phyloP scores from a whole-genome alignment of 495 filamentous ascomycete genomes.

The Parathielavia appendiculata region DNA sequence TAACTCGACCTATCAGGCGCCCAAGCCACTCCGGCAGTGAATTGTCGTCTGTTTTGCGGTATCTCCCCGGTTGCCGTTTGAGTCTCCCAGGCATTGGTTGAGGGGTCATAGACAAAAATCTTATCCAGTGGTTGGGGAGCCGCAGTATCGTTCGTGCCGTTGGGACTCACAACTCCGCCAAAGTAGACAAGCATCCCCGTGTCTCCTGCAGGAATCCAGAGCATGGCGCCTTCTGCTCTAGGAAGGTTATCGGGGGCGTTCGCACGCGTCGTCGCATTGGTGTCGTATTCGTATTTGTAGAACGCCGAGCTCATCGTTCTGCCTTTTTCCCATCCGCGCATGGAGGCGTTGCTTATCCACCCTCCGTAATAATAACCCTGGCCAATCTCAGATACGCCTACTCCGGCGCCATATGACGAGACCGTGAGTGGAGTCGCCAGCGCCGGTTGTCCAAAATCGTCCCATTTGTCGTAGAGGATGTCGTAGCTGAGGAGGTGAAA shows the following conservation, averaged over 20 bases:
- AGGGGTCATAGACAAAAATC: too few species aligned
- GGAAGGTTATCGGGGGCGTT: background rate
- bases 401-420: constrained; percentile 1
- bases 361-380: constrained; percentile 3
- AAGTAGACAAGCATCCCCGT: background rate
- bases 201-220: constrained; percentile 1
- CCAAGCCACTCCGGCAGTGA: too few species aligned
- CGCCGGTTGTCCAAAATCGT: background rate
- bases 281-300: constrained; percentile 4
- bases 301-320: background rate
- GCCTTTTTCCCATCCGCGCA: background rate
- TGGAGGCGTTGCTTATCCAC: constrained; percentile 6
- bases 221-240: constrained; percentile 3
- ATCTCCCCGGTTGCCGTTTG: too few species aligned
- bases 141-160: too few species aligned
- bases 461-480: constrained; percentile 2
- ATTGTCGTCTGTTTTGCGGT: too few species aligned
- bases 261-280: background rate
- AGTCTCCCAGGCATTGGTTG: too few species aligned
- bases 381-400: background rate
- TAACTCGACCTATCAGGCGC: too few species aligned
- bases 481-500: constrained; percentile 2
- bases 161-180: constrained; percentile 5
- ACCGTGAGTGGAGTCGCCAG: background rate
- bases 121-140: too few species aligned